Conservation (phyloP, 352 stramenopile genomes). For the Globisporangium paroecandrum region DNA sequence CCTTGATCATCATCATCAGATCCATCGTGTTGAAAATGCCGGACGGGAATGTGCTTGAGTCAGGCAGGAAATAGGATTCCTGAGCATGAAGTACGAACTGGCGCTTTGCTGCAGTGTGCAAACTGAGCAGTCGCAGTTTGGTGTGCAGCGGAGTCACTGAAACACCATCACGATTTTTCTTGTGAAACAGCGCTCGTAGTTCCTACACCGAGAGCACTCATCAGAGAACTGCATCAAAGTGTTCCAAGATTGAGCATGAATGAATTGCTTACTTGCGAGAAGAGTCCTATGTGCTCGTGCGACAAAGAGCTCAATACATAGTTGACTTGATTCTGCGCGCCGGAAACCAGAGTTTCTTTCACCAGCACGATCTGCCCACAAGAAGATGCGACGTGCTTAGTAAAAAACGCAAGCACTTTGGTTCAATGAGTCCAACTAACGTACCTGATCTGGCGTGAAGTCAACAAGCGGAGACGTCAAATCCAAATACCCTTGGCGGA, state of each 20-base stretch:
- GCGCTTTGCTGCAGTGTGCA: constrained; percentile 70
- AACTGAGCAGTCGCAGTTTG: constrained; percentile 64
- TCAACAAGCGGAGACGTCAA: constrained; percentile 74
- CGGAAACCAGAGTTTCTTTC: constrained; percentile 72
- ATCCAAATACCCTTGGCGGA: constrained; percentile 81
- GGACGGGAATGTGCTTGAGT: constrained; percentile 44
- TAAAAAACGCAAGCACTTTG: background rate
- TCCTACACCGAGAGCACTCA: constrained; percentile 30
- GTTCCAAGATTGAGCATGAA: background rate
- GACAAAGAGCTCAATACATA: constrained; percentile 81
- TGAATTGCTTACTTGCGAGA: constrained; percentile 44
- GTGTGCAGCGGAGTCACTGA: constrained; percentile 61
- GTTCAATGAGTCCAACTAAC: background rate
- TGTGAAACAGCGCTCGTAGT: constrained; percentile 72
- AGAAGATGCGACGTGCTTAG: background rate
- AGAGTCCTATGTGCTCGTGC: constrained; percentile 68
- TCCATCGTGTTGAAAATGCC: constrained; percentile 82
- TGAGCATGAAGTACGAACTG: constrained; percentile 62
- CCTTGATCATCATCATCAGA: constrained; percentile 78
- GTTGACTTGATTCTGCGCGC: constrained; percentile 82
- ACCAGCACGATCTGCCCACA: constrained; percentile 60
- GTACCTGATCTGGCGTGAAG: constrained; percentile 82
- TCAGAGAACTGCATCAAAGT: background rate
- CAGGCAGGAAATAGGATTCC: constrained; percentile 60
- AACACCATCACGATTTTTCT: constrained; percentile 36